Conservation (phyloP, 2,329 filamentous ascomycete genomes). For the Claviceps sorghi region DNA sequence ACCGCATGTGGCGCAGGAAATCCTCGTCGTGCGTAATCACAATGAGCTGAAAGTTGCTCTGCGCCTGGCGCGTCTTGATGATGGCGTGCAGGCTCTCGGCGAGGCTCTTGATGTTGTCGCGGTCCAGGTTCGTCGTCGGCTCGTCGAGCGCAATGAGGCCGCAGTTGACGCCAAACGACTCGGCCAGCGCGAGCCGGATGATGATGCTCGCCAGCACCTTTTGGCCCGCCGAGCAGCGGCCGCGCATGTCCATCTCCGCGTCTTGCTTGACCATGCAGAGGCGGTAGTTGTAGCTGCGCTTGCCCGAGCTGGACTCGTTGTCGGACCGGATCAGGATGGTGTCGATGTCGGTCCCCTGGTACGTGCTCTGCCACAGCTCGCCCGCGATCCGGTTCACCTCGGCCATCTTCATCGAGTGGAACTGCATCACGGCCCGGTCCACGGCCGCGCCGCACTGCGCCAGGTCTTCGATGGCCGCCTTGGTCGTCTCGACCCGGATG, state of each 20-base stretch:
- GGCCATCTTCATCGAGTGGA: slow-evolving; percentile 92
- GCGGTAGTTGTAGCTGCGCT: slow-evolving; percentile 89
- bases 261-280: slow-evolving; percentile 97
- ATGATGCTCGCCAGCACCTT: slow-evolving; percentile 96
- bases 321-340: slow-evolving; percentile 91
- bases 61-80: slow-evolving; percentile 66
- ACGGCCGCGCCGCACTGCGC: slow-evolving; percentile 69
- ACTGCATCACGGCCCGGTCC: slow-evolving; percentile 95
- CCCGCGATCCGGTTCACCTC: slow-evolving; percentile 91
- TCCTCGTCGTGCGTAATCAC: slow-evolving; percentile 99
- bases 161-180: slow-evolving; percentile 93
- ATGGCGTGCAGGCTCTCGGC: slow-evolving; percentile 76
- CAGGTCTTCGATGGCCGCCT: slow-evolving; percentile 83
- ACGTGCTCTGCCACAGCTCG: slow-evolving; percentile 94
- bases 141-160: slow-evolving; percentile 94
- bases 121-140: slow-evolving; percentile 91
- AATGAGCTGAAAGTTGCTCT: slow-evolving; percentile 94
- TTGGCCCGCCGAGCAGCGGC: slow-evolving; percentile 89
- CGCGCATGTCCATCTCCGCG: slow-evolving; percentile 98
- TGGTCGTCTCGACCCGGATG: slow-evolving; percentile 81
- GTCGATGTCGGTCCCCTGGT: slow-evolving; percentile 94
- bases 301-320: slow-evolving; percentile 57
- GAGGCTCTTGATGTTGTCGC: slow-evolving; percentile 83
- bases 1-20: slow-evolving; percentile 85
- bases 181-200: slow-evolving; percentile 86